These are phyloP conservation scores for Blumeria hordei DNA, from an alignment of 2,329 filamentous ascomycete genomes.

Conservation along the genomic window DNA sequence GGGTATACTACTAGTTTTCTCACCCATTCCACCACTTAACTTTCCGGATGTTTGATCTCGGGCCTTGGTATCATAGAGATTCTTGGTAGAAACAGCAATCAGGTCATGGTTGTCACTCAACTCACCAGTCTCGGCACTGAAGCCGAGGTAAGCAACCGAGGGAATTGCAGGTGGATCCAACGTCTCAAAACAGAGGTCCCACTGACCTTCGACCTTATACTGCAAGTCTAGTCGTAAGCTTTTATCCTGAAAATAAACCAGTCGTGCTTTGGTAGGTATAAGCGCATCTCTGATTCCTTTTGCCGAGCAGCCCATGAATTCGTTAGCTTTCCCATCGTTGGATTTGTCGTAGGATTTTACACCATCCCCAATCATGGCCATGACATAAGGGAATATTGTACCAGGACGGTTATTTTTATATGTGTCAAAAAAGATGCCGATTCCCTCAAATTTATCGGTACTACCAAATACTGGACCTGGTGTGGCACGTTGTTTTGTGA, in stretches of 20 bases:
- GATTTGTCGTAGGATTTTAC: constrained; percentile 74
- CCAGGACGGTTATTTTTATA: constrained; percentile 99
- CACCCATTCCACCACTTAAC: constrained; percentile 13
- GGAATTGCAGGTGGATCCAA: constrained; percentile 53
- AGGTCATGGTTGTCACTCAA: constrained; percentile 96
- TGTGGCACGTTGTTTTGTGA: constrained; percentile 75
- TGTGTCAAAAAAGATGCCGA: constrained; percentile 84
- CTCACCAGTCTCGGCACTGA: constrained; percentile 81
- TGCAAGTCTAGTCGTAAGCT: constrained; percentile 72
- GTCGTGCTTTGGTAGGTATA: constrained; percentile 58
- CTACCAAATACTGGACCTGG: constrained; percentile 71
- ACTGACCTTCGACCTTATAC: constrained; percentile 77
- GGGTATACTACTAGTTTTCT: constrained; percentile 6
- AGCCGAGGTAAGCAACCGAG: constrained; percentile 47
- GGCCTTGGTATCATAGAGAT: constrained; percentile 48
- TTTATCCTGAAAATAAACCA: constrained; percentile 96
- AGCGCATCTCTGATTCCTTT: constrained; percentile 63
- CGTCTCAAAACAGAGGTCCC: constrained; percentile 71
- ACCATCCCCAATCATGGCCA: constrained; percentile 94
- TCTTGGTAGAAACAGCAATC: constrained; percentile 62
- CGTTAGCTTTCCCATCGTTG: constrained; percentile 80
- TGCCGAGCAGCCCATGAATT: constrained; percentile 86
- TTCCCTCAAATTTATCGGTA: constrained; percentile 70
- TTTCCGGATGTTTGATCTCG: constrained; percentile 33
- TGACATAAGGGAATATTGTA: constrained; percentile 87